Base-by-base conservation (phyloP, 192 early-diverging fungal genomes). In the Entrophospora sp. region DNA sequence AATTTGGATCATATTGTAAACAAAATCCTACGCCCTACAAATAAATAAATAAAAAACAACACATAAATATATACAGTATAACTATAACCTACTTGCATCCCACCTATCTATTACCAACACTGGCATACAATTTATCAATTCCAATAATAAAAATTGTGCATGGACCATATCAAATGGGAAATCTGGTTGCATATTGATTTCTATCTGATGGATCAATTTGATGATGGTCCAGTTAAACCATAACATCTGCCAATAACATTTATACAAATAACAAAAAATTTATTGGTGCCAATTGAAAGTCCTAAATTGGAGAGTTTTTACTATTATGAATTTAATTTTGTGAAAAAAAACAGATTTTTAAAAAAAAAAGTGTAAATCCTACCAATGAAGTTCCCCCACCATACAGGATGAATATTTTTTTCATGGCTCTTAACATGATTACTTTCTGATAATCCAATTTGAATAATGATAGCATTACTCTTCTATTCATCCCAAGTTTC, bases 361-460 rank as follows among this genome's bases (percentile, higher is more conserved):
- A 42, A n/a, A 13, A 25, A 30, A 20, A 51, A 66, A 63, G 32
- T 9, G 18, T 25, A 8, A 46, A 42, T 35, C 69, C 20, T 27
- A 70, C 74, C 88, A 67, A 98, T 98, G 67, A 96, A 98, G 67
- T 87, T 85, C 67, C 96, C 94, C 96, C 96, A 98, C 96, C 96
- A 98, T 48, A 94, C 96, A 13, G 85, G 81, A 8, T 82, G 75
- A 27, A 61, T 68, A 78, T 98, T 96, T 16, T 79, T 75, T 12
- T 70, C 77, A 64, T 95, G 92, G 58, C 88, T 92, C 70, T 87
- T 93, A 42, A 94, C 96, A 64, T 98, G 96, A 22, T 86, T 89
- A 63, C 85, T 89, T 32, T 84, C 96, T 16, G 90, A 92, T 10
- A 98, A 78, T 55, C 95, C 96, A n/a, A 94, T 97, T 73, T 94